Evolutionary conservation across 1,139 yeast species (phyloP).

Genomic region (Sugiyamaella paludigena): DNA sequence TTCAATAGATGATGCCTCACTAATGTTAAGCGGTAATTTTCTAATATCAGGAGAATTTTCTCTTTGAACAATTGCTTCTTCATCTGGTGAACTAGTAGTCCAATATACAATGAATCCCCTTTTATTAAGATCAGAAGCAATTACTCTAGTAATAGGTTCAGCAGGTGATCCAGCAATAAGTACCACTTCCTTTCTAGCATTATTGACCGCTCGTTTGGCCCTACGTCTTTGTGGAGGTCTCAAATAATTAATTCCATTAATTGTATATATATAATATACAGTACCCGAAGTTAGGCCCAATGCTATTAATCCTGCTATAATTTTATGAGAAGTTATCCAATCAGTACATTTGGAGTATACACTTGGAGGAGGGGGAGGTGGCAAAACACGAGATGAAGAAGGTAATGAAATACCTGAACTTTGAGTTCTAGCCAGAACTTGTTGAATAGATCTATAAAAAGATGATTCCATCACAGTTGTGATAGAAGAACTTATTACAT

Average conservation of each 20-base stretch:
- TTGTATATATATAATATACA: constrained; percentile 23
- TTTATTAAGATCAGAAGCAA: constrained; percentile 70
- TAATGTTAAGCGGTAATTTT: constrained; percentile 52
- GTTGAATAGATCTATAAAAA: constrained; percentile 9
- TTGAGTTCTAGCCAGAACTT: constrained; percentile 13
- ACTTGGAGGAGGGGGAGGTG: constrained; percentile 27
- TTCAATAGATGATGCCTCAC: constrained; percentile 35
- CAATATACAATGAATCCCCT: constrained; percentile 80
- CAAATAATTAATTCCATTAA: constrained; percentile 11
- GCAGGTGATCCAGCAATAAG: constrained; percentile 74
- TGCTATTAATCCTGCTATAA: constrained; percentile 27
- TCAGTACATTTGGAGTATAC: constrained; percentile 25
- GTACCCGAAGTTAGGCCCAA: constrained; percentile 28
- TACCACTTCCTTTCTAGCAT: constrained; percentile 73
- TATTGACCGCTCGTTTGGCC: constrained; percentile 62
- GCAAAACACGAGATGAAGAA: not conserved
- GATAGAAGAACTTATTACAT: constrained; percentile 9
- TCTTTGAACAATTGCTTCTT: constrained; percentile 55
- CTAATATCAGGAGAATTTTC: constrained; percentile 55
- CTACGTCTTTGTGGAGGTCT: constrained; percentile 41
- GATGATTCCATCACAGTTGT: constrained; percentile 7
- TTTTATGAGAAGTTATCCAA: constrained; percentile 33
- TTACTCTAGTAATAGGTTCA: constrained; percentile 67
- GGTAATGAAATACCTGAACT: constrained; percentile 5
- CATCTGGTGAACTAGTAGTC: constrained; percentile 65